These are phyloP conservation scores for Malus sylvestris DNA, from an alignment of 306 rosid species.

Conservation along the genomic window DNA sequence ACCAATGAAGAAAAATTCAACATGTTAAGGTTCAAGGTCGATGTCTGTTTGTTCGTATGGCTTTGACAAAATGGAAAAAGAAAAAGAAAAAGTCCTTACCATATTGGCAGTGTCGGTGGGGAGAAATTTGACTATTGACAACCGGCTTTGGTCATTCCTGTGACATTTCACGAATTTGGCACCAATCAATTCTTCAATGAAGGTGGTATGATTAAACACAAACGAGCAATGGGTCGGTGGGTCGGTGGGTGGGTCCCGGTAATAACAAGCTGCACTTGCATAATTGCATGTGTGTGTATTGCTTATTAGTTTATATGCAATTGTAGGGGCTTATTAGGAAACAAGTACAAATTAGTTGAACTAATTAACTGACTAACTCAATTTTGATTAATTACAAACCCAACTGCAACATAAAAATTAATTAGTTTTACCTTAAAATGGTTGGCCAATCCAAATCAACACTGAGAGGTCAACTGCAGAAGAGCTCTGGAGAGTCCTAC, in stretches of 20 bases:
- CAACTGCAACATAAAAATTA: background rate
- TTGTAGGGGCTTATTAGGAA: too few species aligned
- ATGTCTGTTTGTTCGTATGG: too few species aligned
- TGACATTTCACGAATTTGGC: background rate
- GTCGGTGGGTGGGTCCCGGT: too few species aligned
- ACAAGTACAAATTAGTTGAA: background rate
- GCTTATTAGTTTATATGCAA: background rate
- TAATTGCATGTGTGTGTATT: background rate
- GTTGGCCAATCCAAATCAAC: background rate
- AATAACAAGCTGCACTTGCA: background rate
- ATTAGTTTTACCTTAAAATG: conserved; percentile 8
- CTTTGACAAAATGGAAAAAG: too few species aligned
- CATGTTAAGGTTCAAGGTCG: too few species aligned
- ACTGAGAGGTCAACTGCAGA: background rate
- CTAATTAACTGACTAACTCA: background rate
- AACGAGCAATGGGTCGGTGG: too few species aligned
- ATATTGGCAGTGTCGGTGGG: background rate
- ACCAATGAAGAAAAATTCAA: too few species aligned
- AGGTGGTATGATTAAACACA: background rate
- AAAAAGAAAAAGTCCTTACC: background rate
- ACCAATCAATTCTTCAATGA: background rate
- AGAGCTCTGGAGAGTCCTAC: background rate
- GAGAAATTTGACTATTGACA: background rate
- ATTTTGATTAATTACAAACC: background rate
- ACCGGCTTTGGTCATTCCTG: background rate